Conservation (phyloP, 1,284 basidiomycete genomes). For the Austroboletus novae-zelandiae region DNA sequence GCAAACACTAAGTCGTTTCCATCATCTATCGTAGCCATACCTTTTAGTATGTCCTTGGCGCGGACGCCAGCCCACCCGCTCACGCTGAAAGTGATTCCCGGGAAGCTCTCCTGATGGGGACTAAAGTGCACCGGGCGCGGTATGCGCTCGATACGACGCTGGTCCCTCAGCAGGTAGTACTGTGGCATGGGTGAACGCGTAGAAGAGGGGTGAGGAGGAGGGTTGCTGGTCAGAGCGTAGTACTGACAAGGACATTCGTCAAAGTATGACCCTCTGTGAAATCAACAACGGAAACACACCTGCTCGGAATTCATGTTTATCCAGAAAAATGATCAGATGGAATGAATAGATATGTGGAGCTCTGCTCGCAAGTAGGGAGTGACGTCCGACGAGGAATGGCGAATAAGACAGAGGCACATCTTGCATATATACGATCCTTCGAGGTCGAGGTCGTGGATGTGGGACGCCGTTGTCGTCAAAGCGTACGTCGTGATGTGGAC, state of each 20-base stretch:
- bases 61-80: conserved; percentile 23
- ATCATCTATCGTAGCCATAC: conserved; percentile 13
- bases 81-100: conserved; percentile 17
- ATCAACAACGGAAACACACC: conserved; percentile 2
- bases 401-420: neutral
- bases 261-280: neutral
- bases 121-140: conserved; percentile 17
- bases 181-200: conserved; percentile 22
- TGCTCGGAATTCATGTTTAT: conserved; percentile 4
- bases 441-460: neutral
- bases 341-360: conserved; percentile 1
- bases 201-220: conserved; percentile 22
- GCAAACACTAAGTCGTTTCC: conserved; percentile 20
- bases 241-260: conserved; percentile 17
- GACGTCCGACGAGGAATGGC: neutral
- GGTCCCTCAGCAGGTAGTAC: conserved; percentile 15
- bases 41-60: conserved; percentile 16
- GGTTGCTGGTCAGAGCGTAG: conserved; percentile 12
- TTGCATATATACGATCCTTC: conserved; percentile 14
- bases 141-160: conserved; percentile 19
- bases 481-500: conserved; percentile 2
- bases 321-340: neutral
- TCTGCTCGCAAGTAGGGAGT: neutral
- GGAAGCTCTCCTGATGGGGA: conserved; percentile 20
- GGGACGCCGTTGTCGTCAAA: conserved; percentile 19